Base-by-base conservation (phyloP, 2,329 filamentous ascomycete genomes). In the Nothophaeocryptopus gaeumannii region DNA sequence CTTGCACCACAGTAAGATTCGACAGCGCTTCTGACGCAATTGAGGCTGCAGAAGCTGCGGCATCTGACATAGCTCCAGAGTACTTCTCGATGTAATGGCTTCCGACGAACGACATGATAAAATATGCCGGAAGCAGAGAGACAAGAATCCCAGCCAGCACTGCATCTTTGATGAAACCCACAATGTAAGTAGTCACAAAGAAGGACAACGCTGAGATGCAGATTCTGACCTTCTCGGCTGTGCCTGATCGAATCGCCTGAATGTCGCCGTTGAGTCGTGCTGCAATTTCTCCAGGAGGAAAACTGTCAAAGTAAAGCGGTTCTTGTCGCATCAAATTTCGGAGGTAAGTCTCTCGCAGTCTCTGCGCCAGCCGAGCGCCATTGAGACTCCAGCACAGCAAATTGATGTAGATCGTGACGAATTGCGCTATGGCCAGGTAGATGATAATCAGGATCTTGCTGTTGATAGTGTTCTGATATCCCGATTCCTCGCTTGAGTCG, bases 161-260 rank as follows among this genome's bases (percentile, higher is more conserved):
- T 11, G 78, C 72, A 55, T 85, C 75, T 58, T 83, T 81, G 63
- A 82, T 78, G 54, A 87, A 87, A 2, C 82, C 82, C 10, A 87
- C 79, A 5, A 83, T 72, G 54, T 85, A 87, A 2, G 83, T 39
- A 80, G 84, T 82, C 45, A 86, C 63, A 61, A 87, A 87, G 65
- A 86, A 88, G 2, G 81, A 81, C 8, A 79, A 66, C 44, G 77
- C 82, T 16, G 78, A 76, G 3, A 88, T 72, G 54, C 79, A 78
- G 31, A 86, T 78, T 42, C 84, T 83, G 10, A 85, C 83, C 64
- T 88, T 88, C 66, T 88, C 85, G 1, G 80, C 83, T 0, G 84
- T 86, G 12, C 84, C 85, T 0, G 79, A 77, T 60, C 85, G 84
- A 42, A 88, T 80, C 1, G 80, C 78, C 51, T 83, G 78, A 31